A percentile compares a stretch with the other conserved stretches of the same genome.
Conservation (phyloP, 257 asterid species). For the Coffea eugenioides region DNA sequence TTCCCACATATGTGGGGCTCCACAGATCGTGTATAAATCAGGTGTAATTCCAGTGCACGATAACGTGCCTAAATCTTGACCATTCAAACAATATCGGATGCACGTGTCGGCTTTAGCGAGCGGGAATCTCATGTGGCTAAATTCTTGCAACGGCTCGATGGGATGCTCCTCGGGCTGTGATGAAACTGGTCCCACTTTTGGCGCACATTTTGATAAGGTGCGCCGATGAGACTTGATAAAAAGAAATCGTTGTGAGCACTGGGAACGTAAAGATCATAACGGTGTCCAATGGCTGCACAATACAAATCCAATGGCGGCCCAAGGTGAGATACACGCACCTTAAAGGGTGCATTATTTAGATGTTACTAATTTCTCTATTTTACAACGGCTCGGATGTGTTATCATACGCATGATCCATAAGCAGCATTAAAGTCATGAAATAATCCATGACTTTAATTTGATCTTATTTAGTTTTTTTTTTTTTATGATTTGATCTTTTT, state of each 20-base stretch:
- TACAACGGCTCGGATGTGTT: too few relatives aligned
- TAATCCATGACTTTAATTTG: too few relatives aligned
- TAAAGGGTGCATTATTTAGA: too few relatives aligned
- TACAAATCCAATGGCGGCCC: too few relatives aligned
- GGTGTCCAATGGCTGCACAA: not conserved
- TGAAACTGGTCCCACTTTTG: conserved; percentile 1
- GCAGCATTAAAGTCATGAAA: too few relatives aligned
- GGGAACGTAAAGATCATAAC: not conserved
- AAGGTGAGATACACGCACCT: too few relatives aligned
- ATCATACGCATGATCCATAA: too few relatives aligned
- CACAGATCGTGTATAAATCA: not conserved
- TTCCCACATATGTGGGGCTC: not conserved
- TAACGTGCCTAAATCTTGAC: not conserved
- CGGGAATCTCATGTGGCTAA: not conserved
- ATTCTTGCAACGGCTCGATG: not conserved
- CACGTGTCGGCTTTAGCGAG: not conserved
- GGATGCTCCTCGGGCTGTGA: not conserved
- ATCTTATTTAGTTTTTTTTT: too few relatives aligned
- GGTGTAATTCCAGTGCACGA: not conserved
- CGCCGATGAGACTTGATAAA: not conserved
- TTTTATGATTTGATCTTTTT: too few relatives aligned
- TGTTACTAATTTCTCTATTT: too few relatives aligned
- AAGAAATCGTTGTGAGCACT: not conserved
- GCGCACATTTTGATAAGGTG: conserved; percentile 8
- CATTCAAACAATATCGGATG: not conserved